phyloP scores from a whole-genome alignment of 78 protist species.

The Dictyostelium capitatum region DNA sequence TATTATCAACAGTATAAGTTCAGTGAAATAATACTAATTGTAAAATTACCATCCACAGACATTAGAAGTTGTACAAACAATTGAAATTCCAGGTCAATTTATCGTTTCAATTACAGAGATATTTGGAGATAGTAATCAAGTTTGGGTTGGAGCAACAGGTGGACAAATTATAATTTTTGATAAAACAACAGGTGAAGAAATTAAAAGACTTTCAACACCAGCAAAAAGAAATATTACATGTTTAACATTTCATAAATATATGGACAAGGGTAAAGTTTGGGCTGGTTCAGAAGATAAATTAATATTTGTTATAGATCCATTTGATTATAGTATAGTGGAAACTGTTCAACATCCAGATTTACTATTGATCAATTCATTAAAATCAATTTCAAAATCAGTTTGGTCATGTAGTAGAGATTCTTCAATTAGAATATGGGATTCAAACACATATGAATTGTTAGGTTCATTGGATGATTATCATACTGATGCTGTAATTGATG shows the following conservation, averaged over 20 bases:
- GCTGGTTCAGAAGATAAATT: conserved; percentile 72
- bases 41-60: not conserved
- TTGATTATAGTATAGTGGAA: not conserved
- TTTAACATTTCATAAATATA: conserved; percentile 33
- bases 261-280: conserved; percentile 43
- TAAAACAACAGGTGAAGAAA: conserved; percentile 54
- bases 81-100: conserved; percentile 59
- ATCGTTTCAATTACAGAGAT: conserved; percentile 48
- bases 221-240: conserved; percentile 66
- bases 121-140: conserved; percentile 58
- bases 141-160: conserved; percentile 59
- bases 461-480: conserved; percentile 59
- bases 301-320: conserved; percentile 68
- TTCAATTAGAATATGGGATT: conserved; percentile 59
- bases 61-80: conserved; percentile 58
- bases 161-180: conserved; percentile 48
- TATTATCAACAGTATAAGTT: not conserved
- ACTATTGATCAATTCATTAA: conserved; percentile 44
- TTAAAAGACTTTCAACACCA: conserved; percentile 28
- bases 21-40: too few species aligned
- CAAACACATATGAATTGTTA: not conserved
- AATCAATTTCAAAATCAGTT: conserved; percentile 53
- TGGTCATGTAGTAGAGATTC: conserved; percentile 72
- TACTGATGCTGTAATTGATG: conserved; percentile 71
- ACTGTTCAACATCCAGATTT: conserved; percentile 48